Evolutionary conservation across 441 rosid genomes (phyloP), one percentile per base, ranked within the genome.

Genomic region (Euphorbia celastroides): DNA sequence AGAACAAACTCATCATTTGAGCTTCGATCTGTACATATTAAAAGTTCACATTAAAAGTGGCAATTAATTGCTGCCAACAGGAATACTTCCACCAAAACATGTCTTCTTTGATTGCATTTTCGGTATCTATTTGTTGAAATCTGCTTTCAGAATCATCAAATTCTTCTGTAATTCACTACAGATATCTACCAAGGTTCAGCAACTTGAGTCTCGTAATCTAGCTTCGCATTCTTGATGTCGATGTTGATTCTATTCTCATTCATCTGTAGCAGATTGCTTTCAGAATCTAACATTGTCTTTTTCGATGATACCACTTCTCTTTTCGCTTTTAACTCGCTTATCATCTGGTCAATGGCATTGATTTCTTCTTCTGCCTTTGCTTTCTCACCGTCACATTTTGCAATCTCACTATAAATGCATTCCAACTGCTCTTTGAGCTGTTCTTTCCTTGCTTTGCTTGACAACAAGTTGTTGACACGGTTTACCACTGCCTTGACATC

Each of bases 131-230:
- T 41, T 41, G 44, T 41, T 3, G 44, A 41, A 41, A 41, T 41
- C 44, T 3, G 44, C 5, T 9, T 41, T 9, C 12, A 41, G 38
- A 34, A 34, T 34, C 38, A 34, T 34, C 38, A 9, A 34, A 3
- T 34, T 34, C 38, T 41, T 3, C 44, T 41, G 3, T 41, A 1
- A 3, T 41, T 41, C 44, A 3, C 3, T 41, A 41, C 13, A 41
- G 44, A 48, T 48, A 48, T 17, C 54, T 62, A 62, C 66, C 66
- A 62, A 44, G 56, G 56, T 16, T 32, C 52, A 44, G 56, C 55
- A 27, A 32, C 66, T 28, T 25, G 56, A 27, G 36, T 44, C 30
- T 62, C 56, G n/a, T 23, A 62, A 12, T 62, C 55, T 22, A 7
- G 66, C 56, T 27, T 44, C 56, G 38, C 22, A 7, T 46, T 27